Conservation (phyloP, 78 protist genomes). For the Dictyostelium purpureum region DNA sequence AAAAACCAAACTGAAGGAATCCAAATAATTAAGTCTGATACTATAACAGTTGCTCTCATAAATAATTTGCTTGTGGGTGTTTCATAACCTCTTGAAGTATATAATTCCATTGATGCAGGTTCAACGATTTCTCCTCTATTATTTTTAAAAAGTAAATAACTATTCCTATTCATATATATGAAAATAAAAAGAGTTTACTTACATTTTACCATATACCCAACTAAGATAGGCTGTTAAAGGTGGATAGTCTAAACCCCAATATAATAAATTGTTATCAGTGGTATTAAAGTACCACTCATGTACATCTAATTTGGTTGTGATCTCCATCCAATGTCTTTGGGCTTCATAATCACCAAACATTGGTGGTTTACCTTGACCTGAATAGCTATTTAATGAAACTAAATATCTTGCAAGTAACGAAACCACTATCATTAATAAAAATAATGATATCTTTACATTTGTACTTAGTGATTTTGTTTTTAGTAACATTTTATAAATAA, state of each 20-base stretch:
- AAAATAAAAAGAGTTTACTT: not conserved
- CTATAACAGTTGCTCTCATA: conserved; percentile 92
- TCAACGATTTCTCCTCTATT: conserved; percentile 60
- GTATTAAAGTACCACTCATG: conserved; percentile 88
- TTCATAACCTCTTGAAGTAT: conserved; percentile 94
- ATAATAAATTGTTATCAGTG: conserved; percentile 92
- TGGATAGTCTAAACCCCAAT: conserved; percentile 99
- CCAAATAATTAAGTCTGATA: conserved; percentile 88
- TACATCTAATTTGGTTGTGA: conserved; percentile 89
- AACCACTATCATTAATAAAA: not conserved
- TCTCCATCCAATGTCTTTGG: conserved; percentile 99
- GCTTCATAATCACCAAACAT: conserved; percentile 98
- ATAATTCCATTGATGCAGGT: conserved; percentile 88
- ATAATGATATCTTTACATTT: not conserved
- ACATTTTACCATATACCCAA: conserved; percentile 86
- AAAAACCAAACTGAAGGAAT: conserved; percentile 82
- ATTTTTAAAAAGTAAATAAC: not conserved
- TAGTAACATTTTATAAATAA: too few species aligned
- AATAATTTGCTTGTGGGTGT: conserved; percentile 54
- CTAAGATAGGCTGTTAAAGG: conserved; percentile 96
- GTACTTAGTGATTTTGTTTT: too few species aligned
- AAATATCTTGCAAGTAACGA: conserved; percentile 39
- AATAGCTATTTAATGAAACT: conserved; percentile 14
- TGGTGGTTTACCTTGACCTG: conserved; percentile 87
- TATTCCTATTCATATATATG: not conserved